Percentiles rank a stretch among this genome's conserved stretches.
Conservation (phyloP, 805 yeast species). For the Cyberlindnera petersonii region DNA sequence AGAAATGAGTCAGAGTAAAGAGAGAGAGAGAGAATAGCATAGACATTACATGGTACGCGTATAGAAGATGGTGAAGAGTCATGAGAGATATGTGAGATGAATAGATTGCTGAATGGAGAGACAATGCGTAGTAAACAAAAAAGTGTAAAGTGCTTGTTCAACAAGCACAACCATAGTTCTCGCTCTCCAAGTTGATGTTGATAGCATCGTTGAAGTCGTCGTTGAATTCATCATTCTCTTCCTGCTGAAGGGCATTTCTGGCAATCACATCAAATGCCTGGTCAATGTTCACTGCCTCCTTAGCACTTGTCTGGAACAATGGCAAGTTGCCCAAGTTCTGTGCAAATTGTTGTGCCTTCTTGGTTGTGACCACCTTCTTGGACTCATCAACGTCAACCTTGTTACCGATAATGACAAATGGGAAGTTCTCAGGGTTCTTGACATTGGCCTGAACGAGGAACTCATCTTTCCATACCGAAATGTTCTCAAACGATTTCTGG, state of each 20-base stretch:
- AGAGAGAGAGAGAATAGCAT: too few species aligned
- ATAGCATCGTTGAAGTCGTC: constrained; percentile 97
- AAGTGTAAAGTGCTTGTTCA: too few species aligned
- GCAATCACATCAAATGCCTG: constrained; percentile 95
- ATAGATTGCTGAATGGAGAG: neutral
- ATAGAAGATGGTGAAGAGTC: too few species aligned
- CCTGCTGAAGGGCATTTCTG: constrained; percentile 92
- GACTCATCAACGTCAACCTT: constrained; percentile 92
- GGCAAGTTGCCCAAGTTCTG: constrained; percentile 75
- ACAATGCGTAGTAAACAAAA: neutral
- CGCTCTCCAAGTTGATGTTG: constrained; percentile 88
- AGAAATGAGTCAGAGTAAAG: too few species aligned
- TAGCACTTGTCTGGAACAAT: constrained; percentile 95
- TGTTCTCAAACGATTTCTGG: constrained; percentile 84
- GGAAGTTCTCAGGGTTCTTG: constrained; percentile 90
- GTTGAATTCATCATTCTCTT: constrained; percentile 82
- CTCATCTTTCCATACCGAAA: constrained; percentile 93
- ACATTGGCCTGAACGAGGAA: constrained; percentile 91
- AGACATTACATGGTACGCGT: too few species aligned
- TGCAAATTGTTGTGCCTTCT: constrained; percentile 59
- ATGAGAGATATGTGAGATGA: too few species aligned
- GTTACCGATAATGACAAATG: constrained; percentile 92
- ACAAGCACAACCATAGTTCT: constrained; percentile 33
- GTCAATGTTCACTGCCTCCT: constrained; percentile 92
- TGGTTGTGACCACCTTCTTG: constrained; percentile 64